Evolutionary conservation across 352 stramenopile genomes (phyloP).

Genomic region (Phytophthora europaea): DNA sequence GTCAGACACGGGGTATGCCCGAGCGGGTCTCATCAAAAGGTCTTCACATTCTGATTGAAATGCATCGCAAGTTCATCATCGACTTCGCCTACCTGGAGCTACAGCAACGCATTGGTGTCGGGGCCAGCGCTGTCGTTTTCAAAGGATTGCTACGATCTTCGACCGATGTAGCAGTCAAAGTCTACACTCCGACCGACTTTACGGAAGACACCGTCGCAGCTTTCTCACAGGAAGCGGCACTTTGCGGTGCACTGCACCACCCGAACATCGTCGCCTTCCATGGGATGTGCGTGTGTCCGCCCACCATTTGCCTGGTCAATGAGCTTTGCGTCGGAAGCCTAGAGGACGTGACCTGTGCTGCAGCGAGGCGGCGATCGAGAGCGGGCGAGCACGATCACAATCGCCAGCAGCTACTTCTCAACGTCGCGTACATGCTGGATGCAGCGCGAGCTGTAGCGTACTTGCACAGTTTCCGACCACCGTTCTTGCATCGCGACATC

Average conservation of each 20-base stretch:
- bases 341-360: slow-evolving; percentile 59
- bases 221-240: slow-evolving; percentile 70
- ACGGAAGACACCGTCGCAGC: slow-evolving; percentile 63
- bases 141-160: slow-evolving; percentile 55
- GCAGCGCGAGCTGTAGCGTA: slow-evolving; percentile 75
- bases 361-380: slow-evolving; percentile 36
- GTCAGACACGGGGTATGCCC: slow-evolving; percentile 52
- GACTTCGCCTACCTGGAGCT: slow-evolving; percentile 75
- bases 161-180: slow-evolving; percentile 71
- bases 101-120: slow-evolving; percentile 60
- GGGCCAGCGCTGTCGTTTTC: slow-evolving; percentile 62
- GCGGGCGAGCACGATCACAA: slow-evolving; percentile 43
- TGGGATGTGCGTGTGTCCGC: slow-evolving; percentile 70
- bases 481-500: slow-evolving; percentile 84
- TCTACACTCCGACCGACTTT: slow-evolving; percentile 74
- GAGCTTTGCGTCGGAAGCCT: slow-evolving; percentile 75
- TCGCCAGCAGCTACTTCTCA: slow-evolving; percentile 66
- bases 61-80: slow-evolving; percentile 81
- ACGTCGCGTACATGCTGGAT: slow-evolving; percentile 73
- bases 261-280: slow-evolving; percentile 76
- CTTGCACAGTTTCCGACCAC: slow-evolving; percentile 76
- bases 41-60: slow-evolving; percentile 74
- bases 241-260: slow-evolving; percentile 66
- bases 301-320: slow-evolving; percentile 74
- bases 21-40: slow-evolving; percentile 68